phyloP scores from a whole-genome alignment of 306 rosid species.

The Aeschynomene evenia region DNA sequence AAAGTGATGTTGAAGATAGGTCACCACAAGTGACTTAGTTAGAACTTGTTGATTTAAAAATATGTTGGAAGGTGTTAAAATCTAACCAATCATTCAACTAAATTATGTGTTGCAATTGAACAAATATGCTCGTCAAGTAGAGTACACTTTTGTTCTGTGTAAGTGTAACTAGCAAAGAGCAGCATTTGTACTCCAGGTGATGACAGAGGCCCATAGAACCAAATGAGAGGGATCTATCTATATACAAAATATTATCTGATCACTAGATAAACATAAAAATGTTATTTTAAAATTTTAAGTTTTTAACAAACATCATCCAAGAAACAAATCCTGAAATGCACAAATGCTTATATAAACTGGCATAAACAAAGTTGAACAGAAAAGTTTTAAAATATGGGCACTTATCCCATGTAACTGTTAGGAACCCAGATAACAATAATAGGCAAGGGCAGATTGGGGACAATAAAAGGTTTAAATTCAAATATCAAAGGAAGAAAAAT shows the following conservation, averaged over 20 bases:
- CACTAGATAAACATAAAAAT: conserved; percentile 3
- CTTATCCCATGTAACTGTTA: conserved; percentile 26
- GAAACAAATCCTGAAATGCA: conserved; percentile 12
- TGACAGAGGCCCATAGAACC: conserved; percentile 5
- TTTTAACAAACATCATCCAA: background rate
- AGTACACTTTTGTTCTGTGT: conserved; percentile 10
- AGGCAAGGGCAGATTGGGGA: too few species aligned
- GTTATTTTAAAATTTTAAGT: background rate
- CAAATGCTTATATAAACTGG: conserved; percentile 4
- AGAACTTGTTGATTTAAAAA: conserved; percentile 3
- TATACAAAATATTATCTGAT: background rate
- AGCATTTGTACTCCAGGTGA: conserved; percentile 20
- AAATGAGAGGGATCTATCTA: background rate
- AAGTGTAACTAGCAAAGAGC: conserved; percentile 16
- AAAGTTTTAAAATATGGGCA: background rate
- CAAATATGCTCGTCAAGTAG: conserved; percentile 9
- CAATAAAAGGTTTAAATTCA: too few species aligned
- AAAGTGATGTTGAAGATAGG: conserved; percentile 20
- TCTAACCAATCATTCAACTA: conserved; percentile 13
- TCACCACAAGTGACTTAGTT: conserved; percentile 11
- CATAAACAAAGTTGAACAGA: conserved; percentile 13
- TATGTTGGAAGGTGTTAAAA: conserved; percentile 2
- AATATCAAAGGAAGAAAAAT: too few species aligned
- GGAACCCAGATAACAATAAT: too few species aligned
- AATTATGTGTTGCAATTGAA: background rate